These are phyloP conservation scores for Saksenaea vasiformis DNA, from an alignment of 371 early-diverging fungal genomes.

Conservation along the genomic window DNA sequence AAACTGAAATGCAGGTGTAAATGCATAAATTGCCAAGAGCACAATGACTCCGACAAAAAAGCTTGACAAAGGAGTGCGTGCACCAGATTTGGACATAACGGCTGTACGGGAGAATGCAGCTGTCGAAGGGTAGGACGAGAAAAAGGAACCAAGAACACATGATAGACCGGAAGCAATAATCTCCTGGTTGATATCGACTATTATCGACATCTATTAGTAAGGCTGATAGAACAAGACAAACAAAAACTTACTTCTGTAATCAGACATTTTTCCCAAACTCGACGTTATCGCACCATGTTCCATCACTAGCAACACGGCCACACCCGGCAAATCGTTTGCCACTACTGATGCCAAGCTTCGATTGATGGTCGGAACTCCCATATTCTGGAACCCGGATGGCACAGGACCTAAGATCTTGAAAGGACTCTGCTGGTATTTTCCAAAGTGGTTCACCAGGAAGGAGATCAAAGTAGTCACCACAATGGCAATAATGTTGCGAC, in stretches of 20 bases:
- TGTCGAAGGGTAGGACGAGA: slow-evolving; percentile 81
- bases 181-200: slow-evolving; percentile 77
- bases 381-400: slow-evolving; percentile 70
- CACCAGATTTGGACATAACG: slow-evolving; percentile 72
- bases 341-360: slow-evolving; percentile 46
- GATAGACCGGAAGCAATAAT: slow-evolving; percentile 77
- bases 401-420: slow-evolving; percentile 68
- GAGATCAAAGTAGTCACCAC: slow-evolving; percentile 76
- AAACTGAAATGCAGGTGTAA: slow-evolving; percentile 83
- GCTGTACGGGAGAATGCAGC: slow-evolving; percentile 88
- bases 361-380: slow-evolving; percentile 54
- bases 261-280: slow-evolving; percentile 73
- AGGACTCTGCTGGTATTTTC: slow-evolving; percentile 31
- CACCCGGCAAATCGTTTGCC: slow-evolving; percentile 56
- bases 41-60: slow-evolving; percentile 78
- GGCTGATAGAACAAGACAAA: slow-evolving; percentile 20
- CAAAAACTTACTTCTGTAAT: slow-evolving; percentile 40
- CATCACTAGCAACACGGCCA: slow-evolving; percentile 75
- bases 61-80: slow-evolving; percentile 75
- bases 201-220: not conserved
- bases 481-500: slow-evolving; percentile 74
- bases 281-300: slow-evolving; percentile 88
- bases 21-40: slow-evolving; percentile 69
- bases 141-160: slow-evolving; percentile 80
- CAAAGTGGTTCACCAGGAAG: slow-evolving; percentile 60